phyloP scores from a whole-genome alignment of 495 filamentous ascomycete species.

The Neurospora sublineolata region DNA sequence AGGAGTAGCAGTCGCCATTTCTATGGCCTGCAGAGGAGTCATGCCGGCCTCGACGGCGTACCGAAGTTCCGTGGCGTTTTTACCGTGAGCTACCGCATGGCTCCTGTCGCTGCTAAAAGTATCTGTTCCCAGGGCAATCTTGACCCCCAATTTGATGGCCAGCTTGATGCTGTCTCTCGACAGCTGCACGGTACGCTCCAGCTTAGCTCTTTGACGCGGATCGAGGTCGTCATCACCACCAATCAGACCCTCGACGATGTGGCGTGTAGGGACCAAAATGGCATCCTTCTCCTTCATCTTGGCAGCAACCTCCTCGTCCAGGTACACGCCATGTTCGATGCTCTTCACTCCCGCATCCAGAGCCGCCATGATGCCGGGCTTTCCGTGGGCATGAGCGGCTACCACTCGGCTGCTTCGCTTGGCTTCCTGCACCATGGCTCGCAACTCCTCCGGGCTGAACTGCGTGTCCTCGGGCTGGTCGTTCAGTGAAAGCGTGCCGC shows the following conservation, averaged over 20 bases:
- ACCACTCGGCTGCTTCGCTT: slow-evolving; percentile 30
- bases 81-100: slow-evolving; percentile 20
- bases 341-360: slow-evolving; percentile 34
- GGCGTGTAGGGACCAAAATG: slow-evolving; percentile 34
- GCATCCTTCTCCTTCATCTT: slow-evolving; percentile 34
- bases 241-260: slow-evolving; percentile 27
- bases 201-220: slow-evolving; percentile 25
- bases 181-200: slow-evolving; percentile 14
- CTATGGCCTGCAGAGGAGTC: slow-evolving; percentile 40
- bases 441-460: slow-evolving; percentile 40
- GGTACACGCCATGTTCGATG: slow-evolving; percentile 36
- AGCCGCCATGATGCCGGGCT: slow-evolving; percentile 39
- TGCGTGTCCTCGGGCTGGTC: slow-evolving; percentile 38
- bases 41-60: slow-evolving; percentile 40
- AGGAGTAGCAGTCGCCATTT: slow-evolving; percentile 40
- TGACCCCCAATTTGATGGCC: slow-evolving; percentile 30
- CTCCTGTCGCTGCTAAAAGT: slow-evolving; percentile 8
- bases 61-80: slow-evolving; percentile 36
- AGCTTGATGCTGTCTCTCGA: slow-evolving; percentile 13
- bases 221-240: slow-evolving; percentile 19
- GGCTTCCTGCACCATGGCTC: slow-evolving; percentile 39
- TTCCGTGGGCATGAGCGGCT: slow-evolving; percentile 41
- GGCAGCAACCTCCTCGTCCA: slow-evolving; percentile 37
- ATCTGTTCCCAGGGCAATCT: slow-evolving; percentile 36
- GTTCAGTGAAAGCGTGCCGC: slow-evolving; percentile 33